A percentile compares a stretch with the other conserved stretches of the same genome.
phyloP scores from a whole-genome alignment of 1,284 basidiomycete species.

The Takashimella tepidaria region DNA sequence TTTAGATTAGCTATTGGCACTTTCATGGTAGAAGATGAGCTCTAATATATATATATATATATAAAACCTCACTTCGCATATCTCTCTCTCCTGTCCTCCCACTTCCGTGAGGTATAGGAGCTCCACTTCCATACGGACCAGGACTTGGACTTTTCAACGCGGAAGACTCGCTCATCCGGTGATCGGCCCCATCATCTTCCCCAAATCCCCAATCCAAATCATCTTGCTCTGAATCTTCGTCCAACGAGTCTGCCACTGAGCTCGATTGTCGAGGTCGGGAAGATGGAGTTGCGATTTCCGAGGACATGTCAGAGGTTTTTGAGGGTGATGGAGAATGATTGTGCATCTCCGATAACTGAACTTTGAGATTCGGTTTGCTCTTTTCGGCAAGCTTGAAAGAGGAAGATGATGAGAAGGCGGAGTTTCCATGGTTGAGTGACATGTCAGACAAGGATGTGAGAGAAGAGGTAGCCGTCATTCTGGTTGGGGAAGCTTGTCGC shows the following conservation, averaged over 20 bases:
- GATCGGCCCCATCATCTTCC: constrained; percentile 30
- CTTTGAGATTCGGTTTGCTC: constrained; percentile 1
- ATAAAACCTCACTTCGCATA: constrained; percentile 58
- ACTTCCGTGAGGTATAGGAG: constrained; percentile 13
- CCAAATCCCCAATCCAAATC: constrained; percentile 35
- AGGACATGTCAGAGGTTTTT: background rate
- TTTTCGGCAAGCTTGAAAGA: background rate
- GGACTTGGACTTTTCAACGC: constrained; percentile 15
- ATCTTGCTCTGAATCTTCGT: constrained; percentile 36
- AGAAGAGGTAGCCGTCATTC: background rate
- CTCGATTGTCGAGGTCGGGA: constrained; percentile 6
- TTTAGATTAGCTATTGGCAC: too few species aligned
- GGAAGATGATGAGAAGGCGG: constrained; percentile 4
- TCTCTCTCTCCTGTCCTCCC: constrained; percentile 64
- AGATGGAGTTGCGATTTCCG: background rate
- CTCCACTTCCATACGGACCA: background rate
- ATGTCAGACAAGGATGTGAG: background rate
- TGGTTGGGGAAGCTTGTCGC: constrained; percentile 7
- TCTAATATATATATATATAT: too few species aligned
- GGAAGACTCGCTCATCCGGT: constrained; percentile 18
- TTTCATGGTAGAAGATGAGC: constrained; percentile 9
- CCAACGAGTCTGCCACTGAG: constrained; percentile 6
- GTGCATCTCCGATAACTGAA: constrained; percentile 10
- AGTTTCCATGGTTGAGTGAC: background rate
- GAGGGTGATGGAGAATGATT: background rate